phyloP scores from a whole-genome alignment of 495 filamentous ascomycete genomes.

The Entonaema liquescens region DNA sequence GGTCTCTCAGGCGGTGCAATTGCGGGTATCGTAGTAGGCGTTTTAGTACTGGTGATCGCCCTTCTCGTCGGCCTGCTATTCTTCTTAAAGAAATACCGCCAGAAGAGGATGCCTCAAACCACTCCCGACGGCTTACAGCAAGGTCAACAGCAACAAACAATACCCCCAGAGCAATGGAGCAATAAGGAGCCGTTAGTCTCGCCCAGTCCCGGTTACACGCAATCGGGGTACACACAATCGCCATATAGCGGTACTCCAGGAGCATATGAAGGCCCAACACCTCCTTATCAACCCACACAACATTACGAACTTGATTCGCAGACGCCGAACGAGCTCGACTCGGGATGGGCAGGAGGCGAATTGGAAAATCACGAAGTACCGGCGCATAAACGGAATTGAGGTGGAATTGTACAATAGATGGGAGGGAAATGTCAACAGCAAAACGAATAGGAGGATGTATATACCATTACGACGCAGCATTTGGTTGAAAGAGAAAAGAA shows the following conservation, averaged over 20 bases:
- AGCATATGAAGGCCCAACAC: neutral
- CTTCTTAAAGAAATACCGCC: constrained; percentile 10
- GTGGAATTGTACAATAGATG: neutral
- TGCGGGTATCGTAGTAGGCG: constrained; percentile 29
- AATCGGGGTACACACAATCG: constrained; percentile 11
- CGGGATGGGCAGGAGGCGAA: constrained; percentile 26
- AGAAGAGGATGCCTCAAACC: neutral
- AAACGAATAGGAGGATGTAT: neutral
- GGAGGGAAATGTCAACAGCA: neutral
- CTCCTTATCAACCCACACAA: constrained; percentile 1
- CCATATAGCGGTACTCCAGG: neutral
- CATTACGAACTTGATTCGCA: constrained; percentile 20
- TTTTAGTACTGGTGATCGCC: neutral
- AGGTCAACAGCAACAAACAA: neutral
- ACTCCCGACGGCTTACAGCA: neutral
- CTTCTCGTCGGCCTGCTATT: constrained; percentile 20
- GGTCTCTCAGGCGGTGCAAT: constrained; percentile 26
- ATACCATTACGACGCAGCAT: neutral
- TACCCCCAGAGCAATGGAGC: constrained; percentile 2
- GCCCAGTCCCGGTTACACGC: constrained; percentile 4
- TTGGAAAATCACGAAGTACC: constrained; percentile 4
- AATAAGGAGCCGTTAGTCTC: constrained; percentile 16
- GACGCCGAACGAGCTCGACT: constrained; percentile 21
- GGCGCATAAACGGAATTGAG: neutral
- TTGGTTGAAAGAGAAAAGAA: neutral